phyloP scores from a whole-genome alignment of 176 grass and related monocot species.

The Puya raimondii region DNA sequence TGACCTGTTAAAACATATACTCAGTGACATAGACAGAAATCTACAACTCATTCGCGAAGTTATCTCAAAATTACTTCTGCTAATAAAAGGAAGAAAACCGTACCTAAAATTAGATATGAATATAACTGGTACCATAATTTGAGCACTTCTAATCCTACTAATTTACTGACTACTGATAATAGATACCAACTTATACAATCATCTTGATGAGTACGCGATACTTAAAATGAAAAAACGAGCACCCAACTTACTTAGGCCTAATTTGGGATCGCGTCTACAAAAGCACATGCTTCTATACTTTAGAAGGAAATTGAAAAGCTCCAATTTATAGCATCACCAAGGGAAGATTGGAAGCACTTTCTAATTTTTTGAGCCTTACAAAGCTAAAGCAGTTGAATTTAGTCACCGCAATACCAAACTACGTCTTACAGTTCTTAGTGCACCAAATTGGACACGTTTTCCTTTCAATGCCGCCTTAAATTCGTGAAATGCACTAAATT shows the following conservation, averaged over 20 bases:
- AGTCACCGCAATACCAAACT: too few species aligned
- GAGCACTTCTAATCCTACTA: background rate
- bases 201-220: background rate
- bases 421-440: too few species aligned
- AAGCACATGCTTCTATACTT: background rate
- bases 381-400: too few species aligned
- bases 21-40: background rate
- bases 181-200: background rate
- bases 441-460: too few species aligned
- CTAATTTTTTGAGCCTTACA: too few species aligned
- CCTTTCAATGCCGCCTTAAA: too few species aligned
- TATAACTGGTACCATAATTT: background rate
- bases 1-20: slow-evolving; percentile 1
- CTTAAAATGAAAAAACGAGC: background rate
- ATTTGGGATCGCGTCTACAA: background rate
- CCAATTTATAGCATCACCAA: too few species aligned
- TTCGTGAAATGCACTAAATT: too few species aligned
- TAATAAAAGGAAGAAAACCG: background rate
- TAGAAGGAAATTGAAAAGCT: background rate
- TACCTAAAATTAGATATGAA: background rate
- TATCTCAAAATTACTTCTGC: background rate
- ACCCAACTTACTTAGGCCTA: background rate
- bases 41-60: background rate
- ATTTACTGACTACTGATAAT: background rate
- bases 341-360: too few species aligned